Conservation (phyloP, 306 rosid genomes). For the Prunus mongolica region DNA sequence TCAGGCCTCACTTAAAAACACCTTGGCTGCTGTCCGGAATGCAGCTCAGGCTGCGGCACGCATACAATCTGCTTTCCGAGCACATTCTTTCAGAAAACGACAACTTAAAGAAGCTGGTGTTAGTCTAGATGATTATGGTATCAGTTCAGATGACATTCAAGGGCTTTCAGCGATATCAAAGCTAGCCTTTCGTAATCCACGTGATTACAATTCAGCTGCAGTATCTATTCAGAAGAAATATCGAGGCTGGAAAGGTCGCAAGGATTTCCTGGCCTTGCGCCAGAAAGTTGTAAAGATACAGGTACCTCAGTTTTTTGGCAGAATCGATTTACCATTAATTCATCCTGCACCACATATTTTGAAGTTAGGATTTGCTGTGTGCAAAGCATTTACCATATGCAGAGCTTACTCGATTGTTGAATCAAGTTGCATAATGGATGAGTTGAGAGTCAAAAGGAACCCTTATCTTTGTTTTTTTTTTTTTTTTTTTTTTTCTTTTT, state of each 20-base stretch:
- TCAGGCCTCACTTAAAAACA: constrained; percentile 47
- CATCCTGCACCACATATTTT: not conserved
- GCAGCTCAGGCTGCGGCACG: constrained; percentile 90
- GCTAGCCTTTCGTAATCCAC: constrained; percentile 51
- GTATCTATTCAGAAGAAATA: constrained; percentile 88
- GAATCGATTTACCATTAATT: not conserved
- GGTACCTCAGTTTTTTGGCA: constrained; percentile 38
- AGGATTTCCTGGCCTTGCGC: constrained; percentile 68
- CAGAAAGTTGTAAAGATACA: constrained; percentile 86
- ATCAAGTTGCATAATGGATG: not conserved
- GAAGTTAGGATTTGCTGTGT: not conserved
- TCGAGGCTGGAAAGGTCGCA: constrained; percentile 88
- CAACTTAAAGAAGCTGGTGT: constrained; percentile 39
- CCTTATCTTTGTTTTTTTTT: not conserved
- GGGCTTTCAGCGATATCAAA: constrained; percentile 67
- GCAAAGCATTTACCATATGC: not conserved
- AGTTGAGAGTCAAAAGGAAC: not conserved
- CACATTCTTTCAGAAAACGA: constrained; percentile 66
- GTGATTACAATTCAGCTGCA: constrained; percentile 73
- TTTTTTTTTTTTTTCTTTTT: not conserved
- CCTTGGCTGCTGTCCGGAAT: constrained; percentile 83
- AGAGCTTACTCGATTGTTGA: not conserved
- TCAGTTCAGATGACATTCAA: constrained; percentile 39
- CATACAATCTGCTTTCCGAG: constrained; percentile 92
- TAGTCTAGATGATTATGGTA: constrained; percentile 43